These are phyloP conservation scores for Paracorniculantispora psalliotae DNA, from an alignment of 2,329 filamentous ascomycete genomes.

Conservation along the genomic window DNA sequence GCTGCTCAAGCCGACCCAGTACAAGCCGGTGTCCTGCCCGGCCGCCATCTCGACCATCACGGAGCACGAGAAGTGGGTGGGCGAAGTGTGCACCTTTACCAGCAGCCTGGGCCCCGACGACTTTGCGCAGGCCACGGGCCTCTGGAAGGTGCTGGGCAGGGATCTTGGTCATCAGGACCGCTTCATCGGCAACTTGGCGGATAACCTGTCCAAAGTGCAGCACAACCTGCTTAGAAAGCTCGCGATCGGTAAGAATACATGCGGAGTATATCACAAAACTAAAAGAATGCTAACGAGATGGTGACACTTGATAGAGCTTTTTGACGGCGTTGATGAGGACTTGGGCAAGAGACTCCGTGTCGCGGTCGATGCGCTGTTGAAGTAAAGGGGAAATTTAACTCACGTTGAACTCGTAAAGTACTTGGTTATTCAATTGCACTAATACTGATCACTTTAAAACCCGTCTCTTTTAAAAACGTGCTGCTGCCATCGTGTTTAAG, in stretches of 20 bases:
- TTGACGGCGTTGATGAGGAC: not conserved
- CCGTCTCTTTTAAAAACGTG: too few relatives aligned
- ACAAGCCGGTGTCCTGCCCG: constrained; percentile 19
- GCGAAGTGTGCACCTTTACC: constrained; percentile 18
- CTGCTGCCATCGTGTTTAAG: too few relatives aligned
- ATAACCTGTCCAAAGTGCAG: not conserved
- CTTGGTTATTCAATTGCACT: too few relatives aligned
- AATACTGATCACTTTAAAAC: too few relatives aligned
- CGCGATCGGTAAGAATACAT: not conserved
- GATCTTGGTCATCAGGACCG: not conserved
- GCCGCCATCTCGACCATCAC: constrained; percentile 1
- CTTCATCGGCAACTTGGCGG: not conserved
- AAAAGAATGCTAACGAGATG: not conserved
- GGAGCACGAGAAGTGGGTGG: constrained; percentile 19
- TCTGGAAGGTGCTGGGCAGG: constrained; percentile 15
- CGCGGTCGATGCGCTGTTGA: not conserved
- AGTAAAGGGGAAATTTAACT: not conserved
- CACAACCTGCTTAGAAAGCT: not conserved
- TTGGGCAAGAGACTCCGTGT: not conserved
- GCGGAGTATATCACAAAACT: not conserved
- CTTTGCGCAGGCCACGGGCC: constrained; percentile 20
- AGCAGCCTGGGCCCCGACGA: constrained; percentile 17
- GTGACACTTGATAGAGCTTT: not conserved
- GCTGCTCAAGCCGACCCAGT: constrained; percentile 33
- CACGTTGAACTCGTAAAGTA: too few relatives aligned